Percentiles rank a stretch among this genome's conserved stretches.
Evolutionary conservation across 805 yeast species (phyloP).

Genomic region (Yarrowia keelungensis): DNA sequence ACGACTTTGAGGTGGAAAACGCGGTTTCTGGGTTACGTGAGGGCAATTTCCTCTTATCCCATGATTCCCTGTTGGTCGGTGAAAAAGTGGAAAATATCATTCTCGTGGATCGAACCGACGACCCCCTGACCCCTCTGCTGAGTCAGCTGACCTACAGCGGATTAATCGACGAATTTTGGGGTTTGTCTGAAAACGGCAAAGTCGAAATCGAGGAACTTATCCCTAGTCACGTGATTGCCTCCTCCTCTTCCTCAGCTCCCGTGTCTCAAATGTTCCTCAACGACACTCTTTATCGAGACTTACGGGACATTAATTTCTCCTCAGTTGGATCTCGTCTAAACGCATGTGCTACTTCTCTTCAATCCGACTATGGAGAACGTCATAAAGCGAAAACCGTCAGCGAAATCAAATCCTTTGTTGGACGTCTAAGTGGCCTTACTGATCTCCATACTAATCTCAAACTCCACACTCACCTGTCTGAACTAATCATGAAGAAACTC

Average conservation of each 20-base stretch:
- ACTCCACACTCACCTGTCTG: conserved; percentile 78
- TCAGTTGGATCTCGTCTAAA: conserved; percentile 78
- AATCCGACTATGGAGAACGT: conserved; percentile 67
- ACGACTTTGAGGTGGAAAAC: conserved; percentile 2
- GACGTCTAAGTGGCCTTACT: conserved; percentile 70
- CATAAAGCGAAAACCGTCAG: conserved; percentile 64
- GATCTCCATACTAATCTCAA: conserved; percentile 70
- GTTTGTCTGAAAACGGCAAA: conserved; percentile 52
- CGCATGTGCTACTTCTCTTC: conserved; percentile 71
- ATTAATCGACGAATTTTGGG: conserved; percentile 73
- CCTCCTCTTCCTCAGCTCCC: conserved; percentile 39
- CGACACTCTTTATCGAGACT: conserved; percentile 59
- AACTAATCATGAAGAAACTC: conserved; percentile 61
- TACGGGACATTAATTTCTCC: conserved; percentile 77
- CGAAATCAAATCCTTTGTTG: conserved; percentile 75
- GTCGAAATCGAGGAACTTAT: conserved; percentile 43
- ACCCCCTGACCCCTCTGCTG: conserved; percentile 71
- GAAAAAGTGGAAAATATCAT: conserved; percentile 63
- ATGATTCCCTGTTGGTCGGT: conserved; percentile 45
- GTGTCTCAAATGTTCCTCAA: conserved; percentile 40
- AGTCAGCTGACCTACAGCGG: conserved; percentile 86
- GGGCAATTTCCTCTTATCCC: background rate
- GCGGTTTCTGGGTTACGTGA: conserved; percentile 12
- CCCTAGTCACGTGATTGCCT: conserved; percentile 46
- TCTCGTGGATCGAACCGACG: conserved; percentile 79